Conservation (phyloP, 164 flowering plant species). For the Buxus sempervirens region DNA sequence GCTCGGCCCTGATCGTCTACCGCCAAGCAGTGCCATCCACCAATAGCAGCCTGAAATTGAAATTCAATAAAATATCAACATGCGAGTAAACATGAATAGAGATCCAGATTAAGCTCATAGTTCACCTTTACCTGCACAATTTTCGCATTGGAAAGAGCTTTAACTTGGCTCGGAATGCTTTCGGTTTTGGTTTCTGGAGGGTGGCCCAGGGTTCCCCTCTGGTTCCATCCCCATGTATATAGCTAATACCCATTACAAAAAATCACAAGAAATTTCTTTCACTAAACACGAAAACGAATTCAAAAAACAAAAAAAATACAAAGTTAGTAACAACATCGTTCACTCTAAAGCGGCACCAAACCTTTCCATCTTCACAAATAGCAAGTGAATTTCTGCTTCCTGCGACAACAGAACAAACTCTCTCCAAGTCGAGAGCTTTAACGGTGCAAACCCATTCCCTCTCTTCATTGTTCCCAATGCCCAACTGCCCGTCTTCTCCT, state of each 20-base stretch:
- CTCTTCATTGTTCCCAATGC: conserved; percentile 82
- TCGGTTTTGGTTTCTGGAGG: conserved; percentile 91
- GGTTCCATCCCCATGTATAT: conserved; percentile 99
- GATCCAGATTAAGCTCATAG: not conserved
- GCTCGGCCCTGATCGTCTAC: conserved; percentile 97
- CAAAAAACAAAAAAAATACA: not conserved
- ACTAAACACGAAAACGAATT: not conserved
- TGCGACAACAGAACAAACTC: conserved; percentile 71
- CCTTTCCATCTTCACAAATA: conserved; percentile 92
- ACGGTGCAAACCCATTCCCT: conserved; percentile 74
- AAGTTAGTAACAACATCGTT: not conserved
- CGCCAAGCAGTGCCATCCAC: conserved; percentile 99
- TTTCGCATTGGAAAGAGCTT: conserved; percentile 66
- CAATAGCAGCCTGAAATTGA: conserved; percentile 88
- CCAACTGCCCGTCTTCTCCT: conserved; percentile 99
- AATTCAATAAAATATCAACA: not conserved
- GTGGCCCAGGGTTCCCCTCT: conserved; percentile 95
- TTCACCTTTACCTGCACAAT: conserved; percentile 76
- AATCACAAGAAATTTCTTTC: conserved; percentile 1
- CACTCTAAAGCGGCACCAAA: conserved; percentile 10
- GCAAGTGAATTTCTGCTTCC: conserved; percentile 99
- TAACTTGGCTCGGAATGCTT: conserved; percentile 83
- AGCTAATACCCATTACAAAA: conserved; percentile 38
- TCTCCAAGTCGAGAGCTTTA: conserved; percentile 44
- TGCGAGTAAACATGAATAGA: too few species aligned